A percentile compares a stretch with the other conserved stretches of the same genome.
These are phyloP conservation scores for Ballota nigra DNA, from an alignment of 257 asterid genomes.

Conservation along the genomic window DNA sequence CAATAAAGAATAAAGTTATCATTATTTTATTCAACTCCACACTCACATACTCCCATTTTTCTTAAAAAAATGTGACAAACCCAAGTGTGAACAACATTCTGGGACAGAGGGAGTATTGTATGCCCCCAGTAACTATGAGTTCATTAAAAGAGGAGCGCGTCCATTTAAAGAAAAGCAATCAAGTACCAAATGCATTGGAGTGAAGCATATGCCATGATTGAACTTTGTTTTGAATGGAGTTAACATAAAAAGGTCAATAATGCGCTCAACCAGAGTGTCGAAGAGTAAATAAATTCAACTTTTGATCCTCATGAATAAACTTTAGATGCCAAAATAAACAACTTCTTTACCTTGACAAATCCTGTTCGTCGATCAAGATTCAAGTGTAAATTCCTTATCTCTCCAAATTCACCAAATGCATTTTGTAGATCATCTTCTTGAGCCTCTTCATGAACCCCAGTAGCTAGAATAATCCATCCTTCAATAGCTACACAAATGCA, in stretches of 20 bases:
- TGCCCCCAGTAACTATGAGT: background rate
- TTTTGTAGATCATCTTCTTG: conserved; percentile 87
- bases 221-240: too few species aligned
- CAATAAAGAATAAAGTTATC: too few species aligned
- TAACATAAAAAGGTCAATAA: too few species aligned
- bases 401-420: conserved; percentile 86
- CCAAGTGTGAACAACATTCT: too few species aligned
- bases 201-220: too few species aligned
- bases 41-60: too few species aligned
- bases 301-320: background rate
- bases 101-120: too few species aligned
- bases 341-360: conserved; percentile 89
- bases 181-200: too few species aligned
- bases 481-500: conserved; percentile 73
- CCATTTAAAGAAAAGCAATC: background rate
- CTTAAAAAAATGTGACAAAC: too few species aligned
- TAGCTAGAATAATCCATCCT: conserved; percentile 96
- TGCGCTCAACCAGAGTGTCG: background rate
- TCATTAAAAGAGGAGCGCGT: background rate
- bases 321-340: background rate
- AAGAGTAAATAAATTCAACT: too few species aligned
- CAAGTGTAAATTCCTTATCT: conserved; percentile 89
- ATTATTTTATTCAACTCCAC: too few species aligned
- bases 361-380: conserved; percentile 99
- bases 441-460: conserved; percentile 97